Percentiles rank a stretch among this genome's conserved stretches.
Evolutionary conservation across 2,329 filamentous ascomycete genomes (phyloP).

Genomic region (Xylariales sp.): DNA sequence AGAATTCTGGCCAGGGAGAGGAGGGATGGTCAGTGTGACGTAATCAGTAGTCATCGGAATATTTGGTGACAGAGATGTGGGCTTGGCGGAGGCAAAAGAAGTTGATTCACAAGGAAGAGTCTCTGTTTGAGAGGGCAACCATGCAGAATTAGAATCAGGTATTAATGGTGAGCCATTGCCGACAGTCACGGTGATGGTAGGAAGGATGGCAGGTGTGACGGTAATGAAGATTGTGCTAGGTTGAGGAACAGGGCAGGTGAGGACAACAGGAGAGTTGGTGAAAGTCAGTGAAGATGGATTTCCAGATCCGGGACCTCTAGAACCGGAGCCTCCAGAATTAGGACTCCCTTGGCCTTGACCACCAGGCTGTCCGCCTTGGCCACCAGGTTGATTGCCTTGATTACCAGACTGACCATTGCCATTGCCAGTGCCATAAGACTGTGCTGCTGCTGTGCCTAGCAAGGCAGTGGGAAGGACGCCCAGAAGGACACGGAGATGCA

Average conservation of each 20-base stretch:
- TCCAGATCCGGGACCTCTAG: neutral
- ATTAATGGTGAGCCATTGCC: conserved; percentile 15
- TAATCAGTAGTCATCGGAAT: conserved; percentile 6
- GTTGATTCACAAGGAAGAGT: conserved; percentile 8
- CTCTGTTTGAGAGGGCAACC: conserved; percentile 6
- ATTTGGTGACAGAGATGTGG: neutral
- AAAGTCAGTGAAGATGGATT: conserved; percentile 3
- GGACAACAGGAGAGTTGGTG: conserved; percentile 6
- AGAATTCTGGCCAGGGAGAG: conserved; percentile 3
- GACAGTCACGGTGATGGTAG: conserved; percentile 25
- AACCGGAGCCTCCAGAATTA: neutral
- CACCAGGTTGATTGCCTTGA: neutral
- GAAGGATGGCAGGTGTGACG: conserved; percentile 29
- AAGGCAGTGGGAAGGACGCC: conserved; percentile 6
- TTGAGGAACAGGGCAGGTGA: conserved; percentile 33
- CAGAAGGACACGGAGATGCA: conserved; percentile 5
- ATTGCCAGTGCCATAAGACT: conserved; percentile 2
- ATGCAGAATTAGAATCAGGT: conserved; percentile 12
- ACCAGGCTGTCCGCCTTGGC: neutral
- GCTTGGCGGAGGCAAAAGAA: neutral
- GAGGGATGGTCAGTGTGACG: conserved; percentile 8
- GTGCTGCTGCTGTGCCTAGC: conserved; percentile 2
- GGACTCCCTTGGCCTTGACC: conserved; percentile 1
- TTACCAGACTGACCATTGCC: neutral
- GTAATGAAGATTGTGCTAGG: conserved; percentile 46